Evolutionary conservation across 1,284 basidiomycete species (phyloP).

Genomic region (Amylostereum areolatum): DNA sequence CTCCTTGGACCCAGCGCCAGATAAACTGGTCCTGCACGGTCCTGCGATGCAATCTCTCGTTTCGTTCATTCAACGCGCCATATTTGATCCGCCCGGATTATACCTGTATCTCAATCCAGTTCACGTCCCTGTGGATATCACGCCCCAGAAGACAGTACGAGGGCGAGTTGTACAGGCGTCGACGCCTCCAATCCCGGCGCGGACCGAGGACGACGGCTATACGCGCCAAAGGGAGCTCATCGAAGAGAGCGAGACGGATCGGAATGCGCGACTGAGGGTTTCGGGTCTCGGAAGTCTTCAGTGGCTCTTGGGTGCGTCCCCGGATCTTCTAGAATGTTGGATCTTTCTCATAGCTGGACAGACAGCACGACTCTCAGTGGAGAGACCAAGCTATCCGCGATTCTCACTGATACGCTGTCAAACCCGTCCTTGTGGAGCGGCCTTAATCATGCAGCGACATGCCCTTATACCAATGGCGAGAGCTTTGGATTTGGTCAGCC

Average conservation of each 20-base stretch:
- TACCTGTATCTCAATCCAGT: constrained; percentile 68
- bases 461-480: constrained; percentile 38
- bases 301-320: constrained; percentile 52
- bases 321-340: no score
- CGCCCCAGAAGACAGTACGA: constrained; percentile 23
- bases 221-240: constrained; percentile 33
- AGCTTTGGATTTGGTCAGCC: constrained; percentile 60
- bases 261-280: constrained; percentile 65
- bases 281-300: constrained; percentile 66
- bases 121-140: constrained; percentile 31
- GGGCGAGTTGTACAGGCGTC: constrained; percentile 24
- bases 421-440: constrained; percentile 57
- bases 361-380: constrained; percentile 9
- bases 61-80: constrained; percentile 45
- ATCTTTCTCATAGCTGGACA: constrained; percentile 7
- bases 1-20: constrained; percentile 12
- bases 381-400: constrained; percentile 19
- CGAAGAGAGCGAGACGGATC: constrained; percentile 65
- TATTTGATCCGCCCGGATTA: constrained; percentile 63
- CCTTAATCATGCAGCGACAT: constrained; percentile 37
- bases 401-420: constrained; percentile 35
- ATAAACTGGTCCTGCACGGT: constrained; percentile 33
- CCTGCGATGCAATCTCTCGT: constrained; percentile 44
- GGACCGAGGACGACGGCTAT: constrained; percentile 22
- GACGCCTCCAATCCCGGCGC: constrained; percentile 21